phyloP scores from a whole-genome alignment of 2,329 filamentous ascomycete genomes.

The Epichloe scottii region DNA sequence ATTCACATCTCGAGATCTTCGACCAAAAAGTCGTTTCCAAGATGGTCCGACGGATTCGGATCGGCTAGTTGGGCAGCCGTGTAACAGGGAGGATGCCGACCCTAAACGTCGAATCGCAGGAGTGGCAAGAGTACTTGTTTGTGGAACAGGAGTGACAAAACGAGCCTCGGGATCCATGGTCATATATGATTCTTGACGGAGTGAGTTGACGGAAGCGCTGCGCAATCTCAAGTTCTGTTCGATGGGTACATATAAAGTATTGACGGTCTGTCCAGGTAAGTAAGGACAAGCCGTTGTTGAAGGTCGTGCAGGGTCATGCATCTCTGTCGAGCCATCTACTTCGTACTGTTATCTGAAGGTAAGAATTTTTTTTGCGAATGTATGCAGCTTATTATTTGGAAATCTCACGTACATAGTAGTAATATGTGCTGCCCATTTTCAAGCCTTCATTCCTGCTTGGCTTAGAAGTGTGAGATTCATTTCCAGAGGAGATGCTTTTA shows the following conservation, averaged over 20 bases:
- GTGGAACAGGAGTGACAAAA: slow-evolving; percentile 55
- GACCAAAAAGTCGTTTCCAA: slow-evolving; percentile 40
- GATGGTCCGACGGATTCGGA: slow-evolving; percentile 36
- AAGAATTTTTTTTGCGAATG: neutral
- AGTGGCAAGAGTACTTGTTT: slow-evolving; percentile 23
- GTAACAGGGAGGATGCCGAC: slow-evolving; percentile 19
- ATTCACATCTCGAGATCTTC: slow-evolving; percentile 14
- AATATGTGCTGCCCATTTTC: slow-evolving; percentile 88
- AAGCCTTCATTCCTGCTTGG: slow-evolving; percentile 60
- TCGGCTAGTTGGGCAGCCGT: slow-evolving; percentile 29
- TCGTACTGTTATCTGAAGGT: slow-evolving; percentile 51
- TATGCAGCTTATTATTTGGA: neutral
- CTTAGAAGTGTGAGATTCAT: slow-evolving; percentile 34
- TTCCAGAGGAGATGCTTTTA: slow-evolving; percentile 73
- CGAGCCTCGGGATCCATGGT: slow-evolving; percentile 72
- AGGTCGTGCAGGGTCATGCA: slow-evolving; percentile 58
- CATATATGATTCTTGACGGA: slow-evolving; percentile 45
- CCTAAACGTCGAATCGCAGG: slow-evolving; percentile 14
- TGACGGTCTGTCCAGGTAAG: slow-evolving; percentile 77
- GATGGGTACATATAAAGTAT: slow-evolving; percentile 68
- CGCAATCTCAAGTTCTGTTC: slow-evolving; percentile 49
- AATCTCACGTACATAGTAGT: slow-evolving; percentile 68
- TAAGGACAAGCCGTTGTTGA: slow-evolving; percentile 72
- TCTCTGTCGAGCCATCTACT: slow-evolving; percentile 65
- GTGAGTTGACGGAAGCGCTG: slow-evolving; percentile 53